phyloP scores from a whole-genome alignment of 768 basidiomycete genomes.

The Porphyrellus cyaneotinctus region DNA sequence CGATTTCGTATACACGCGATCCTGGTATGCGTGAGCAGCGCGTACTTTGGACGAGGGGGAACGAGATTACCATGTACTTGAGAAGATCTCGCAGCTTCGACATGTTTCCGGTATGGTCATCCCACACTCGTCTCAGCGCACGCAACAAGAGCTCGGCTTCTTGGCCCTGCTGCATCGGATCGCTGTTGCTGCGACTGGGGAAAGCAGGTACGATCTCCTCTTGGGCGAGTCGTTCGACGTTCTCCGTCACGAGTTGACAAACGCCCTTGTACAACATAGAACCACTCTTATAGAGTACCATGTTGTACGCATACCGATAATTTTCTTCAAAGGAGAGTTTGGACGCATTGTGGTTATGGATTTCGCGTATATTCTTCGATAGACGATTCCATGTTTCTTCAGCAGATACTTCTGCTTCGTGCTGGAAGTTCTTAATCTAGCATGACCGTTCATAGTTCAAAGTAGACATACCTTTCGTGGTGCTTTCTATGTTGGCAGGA shows the following conservation, averaged over 20 bases:
- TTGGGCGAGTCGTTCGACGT: conserved; percentile 75
- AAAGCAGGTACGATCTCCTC: conserved; percentile 79
- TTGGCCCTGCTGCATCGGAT: conserved; percentile 70
- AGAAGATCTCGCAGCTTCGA: conserved; percentile 82
- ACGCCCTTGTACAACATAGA: conserved; percentile 86
- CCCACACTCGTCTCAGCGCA: conserved; percentile 82
- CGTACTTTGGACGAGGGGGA: not conserved
- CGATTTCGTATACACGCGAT: conserved; percentile 78
- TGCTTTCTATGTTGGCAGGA: conserved; percentile 36
- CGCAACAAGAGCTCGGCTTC: conserved; percentile 86
- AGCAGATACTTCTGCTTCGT: conserved; percentile 68
- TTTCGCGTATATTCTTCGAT: conserved; percentile 84
- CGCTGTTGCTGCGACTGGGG: conserved; percentile 62
- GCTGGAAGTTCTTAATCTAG: conserved; percentile 39
- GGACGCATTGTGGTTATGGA: conserved; percentile 89
- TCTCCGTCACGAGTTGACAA: conserved; percentile 69
- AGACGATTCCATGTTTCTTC: conserved; percentile 83
- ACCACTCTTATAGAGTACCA: conserved; percentile 85
- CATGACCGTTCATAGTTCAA: not conserved
- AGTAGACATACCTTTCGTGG: conserved; percentile 41
- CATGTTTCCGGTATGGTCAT: conserved; percentile 90
- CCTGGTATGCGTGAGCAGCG: conserved; percentile 47
- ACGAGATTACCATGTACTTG: conserved; percentile 83
- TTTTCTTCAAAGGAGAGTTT: conserved; percentile 91
- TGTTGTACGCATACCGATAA: conserved; percentile 90